These are phyloP conservation scores for Actinidia polygama DNA, from an alignment of 179 eudicot genomes.

Conservation along the genomic window DNA sequence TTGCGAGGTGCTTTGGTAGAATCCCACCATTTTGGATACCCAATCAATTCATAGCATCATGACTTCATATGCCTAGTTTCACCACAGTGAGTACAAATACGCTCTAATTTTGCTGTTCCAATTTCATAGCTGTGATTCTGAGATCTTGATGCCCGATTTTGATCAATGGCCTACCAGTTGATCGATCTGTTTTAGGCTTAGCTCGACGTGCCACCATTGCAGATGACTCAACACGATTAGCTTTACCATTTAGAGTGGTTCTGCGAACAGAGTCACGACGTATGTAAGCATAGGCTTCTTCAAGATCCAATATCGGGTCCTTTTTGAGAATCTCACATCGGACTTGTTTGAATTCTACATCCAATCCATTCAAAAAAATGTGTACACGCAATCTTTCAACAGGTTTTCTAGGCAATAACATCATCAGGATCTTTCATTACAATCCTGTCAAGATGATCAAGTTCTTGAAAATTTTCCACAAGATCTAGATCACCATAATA, in stretches of 20 bases:
- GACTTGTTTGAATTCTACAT: background rate
- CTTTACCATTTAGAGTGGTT: background rate
- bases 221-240: background rate
- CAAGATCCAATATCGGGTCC: background rate
- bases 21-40: too few relatives aligned
- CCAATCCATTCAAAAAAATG: background rate
- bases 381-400: background rate
- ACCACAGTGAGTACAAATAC: too few relatives aligned
- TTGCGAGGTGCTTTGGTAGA: too few relatives aligned
- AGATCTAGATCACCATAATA: background rate
- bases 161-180: background rate
- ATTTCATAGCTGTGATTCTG: too few relatives aligned
- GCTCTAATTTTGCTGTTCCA: too few relatives aligned
- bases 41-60: too few relatives aligned
- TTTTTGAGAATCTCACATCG: background rate
- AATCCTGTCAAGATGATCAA: background rate
- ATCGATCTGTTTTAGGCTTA: background rate
- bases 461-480: background rate
- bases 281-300: conserved; percentile 1
- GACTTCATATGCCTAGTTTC: too few relatives aligned
- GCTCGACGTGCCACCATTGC: background rate
- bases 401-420: background rate
- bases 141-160: background rate
- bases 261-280: background rate
- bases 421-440: background rate